These are phyloP conservation scores for Plantago major DNA, from an alignment of 257 asterid genomes.

Conservation along the genomic window DNA sequence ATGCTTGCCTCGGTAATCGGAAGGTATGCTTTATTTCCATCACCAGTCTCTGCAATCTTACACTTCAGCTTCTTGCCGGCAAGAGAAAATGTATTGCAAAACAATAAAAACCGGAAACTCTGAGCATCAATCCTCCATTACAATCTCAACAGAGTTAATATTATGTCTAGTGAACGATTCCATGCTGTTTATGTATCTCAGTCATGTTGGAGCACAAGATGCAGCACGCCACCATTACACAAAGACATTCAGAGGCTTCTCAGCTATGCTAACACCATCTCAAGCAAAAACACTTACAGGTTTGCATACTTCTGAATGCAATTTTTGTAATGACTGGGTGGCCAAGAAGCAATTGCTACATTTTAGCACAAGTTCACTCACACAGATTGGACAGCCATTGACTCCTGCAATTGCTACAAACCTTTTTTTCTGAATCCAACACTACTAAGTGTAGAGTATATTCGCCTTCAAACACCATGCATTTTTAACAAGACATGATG, in stretches of 20 bases:
- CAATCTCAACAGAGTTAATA: neutral
- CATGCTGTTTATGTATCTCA: slow-evolving; percentile 19
- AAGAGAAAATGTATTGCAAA: too few relatives aligned
- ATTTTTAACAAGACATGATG: too few relatives aligned
- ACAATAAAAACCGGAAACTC: neutral
- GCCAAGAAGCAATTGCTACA: slow-evolving; percentile 2
- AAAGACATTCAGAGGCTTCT: slow-evolving; percentile 51
- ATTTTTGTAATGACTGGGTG: neutral
- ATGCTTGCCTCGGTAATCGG: slow-evolving; percentile 46
- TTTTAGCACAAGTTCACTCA: too few relatives aligned
- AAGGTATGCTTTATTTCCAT: slow-evolving; percentile 32
- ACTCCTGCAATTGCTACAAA: too few relatives aligned
- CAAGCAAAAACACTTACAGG: slow-evolving; percentile 51
- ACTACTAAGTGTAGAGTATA: too few relatives aligned
- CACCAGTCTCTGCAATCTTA: too few relatives aligned
- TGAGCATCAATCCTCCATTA: neutral
- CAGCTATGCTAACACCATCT: slow-evolving; percentile 55
- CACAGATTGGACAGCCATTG: too few relatives aligned
- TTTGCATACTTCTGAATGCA: slow-evolving; percentile 12
- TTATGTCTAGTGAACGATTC: neutral
- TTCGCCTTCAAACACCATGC: too few relatives aligned
- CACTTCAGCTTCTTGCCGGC: too few relatives aligned
- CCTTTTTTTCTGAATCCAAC: too few relatives aligned
- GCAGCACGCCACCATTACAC: slow-evolving; percentile 43
- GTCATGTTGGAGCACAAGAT: slow-evolving; percentile 35